Base-by-base conservation (phyloP, 2,329 filamentous ascomycete species). In the Tolypocladium endophyticum region DNA sequence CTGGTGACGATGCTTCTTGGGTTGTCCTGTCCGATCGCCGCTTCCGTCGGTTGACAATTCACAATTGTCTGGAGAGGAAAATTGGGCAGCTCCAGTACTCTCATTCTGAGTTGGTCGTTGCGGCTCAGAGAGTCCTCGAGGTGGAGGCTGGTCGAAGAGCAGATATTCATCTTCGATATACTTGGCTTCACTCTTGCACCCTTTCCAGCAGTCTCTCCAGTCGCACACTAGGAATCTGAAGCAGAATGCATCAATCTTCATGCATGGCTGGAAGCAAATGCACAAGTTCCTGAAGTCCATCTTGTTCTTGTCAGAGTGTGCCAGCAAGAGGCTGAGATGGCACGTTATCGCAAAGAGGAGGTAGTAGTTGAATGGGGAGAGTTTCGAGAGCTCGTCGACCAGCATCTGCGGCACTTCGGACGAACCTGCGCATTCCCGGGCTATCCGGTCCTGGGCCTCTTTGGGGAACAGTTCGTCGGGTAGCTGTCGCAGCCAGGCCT, bases 301-400 rank as follows among this genome's bases (percentile, higher is more conserved):
- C 78, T 96, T 96, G 82, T 97, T 97, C 78, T 93, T 92, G 64
- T 95, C 90, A 30, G 92, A 89, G 72, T 96, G 93, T 1, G 90
- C 92, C 66, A 96, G 86, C 12, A 97, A 82, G 33, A 97, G 82
- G 67, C 92, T 96, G 56, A 97, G 86, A 69, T 97, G 93, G 74
- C 93, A 97, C 39, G 93, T 97, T 67, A 97, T 96, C 67, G 93
- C 93, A 72, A 97, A 97, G 7, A 97, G 85, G 18, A 97, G 87
- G 70, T 97, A 97, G 76, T 97, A 97, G 76, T 97, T 96, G 79
- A 94, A 97, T 0, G 93, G 93, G 8, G 93, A 90, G n/a, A 97
- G 81, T 66, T 90, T 92, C 1, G 93, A 96, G 3, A 97, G 84
- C 73, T 96, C 91, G 64, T 97, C 92, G 65, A 95, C 87, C 60